Evolutionary conservation across 768 basidiomycete species (phyloP), one percentile per base, ranked within the genome.

Genomic region (Leucosporidium yakuticum): DNA sequence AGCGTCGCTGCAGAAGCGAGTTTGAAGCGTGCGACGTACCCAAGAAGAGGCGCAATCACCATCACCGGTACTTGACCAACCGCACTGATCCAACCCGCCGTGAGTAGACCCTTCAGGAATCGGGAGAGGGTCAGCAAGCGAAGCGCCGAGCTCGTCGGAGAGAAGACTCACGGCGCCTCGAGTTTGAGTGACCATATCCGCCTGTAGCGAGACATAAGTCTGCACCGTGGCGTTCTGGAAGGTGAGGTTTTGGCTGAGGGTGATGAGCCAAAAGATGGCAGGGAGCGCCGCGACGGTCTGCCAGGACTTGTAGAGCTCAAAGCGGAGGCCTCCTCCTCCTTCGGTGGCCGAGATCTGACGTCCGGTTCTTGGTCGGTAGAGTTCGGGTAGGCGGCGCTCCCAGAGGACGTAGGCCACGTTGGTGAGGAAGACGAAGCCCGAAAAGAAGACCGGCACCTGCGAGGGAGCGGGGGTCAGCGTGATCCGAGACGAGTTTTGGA

Each of bases 191-290:
- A 64, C 9, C 54, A 57, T 64, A 31, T 64, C 63, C 31, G 63
- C 63, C 17, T 48, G 53, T 0, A 63, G 53, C 36, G n/a, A 17
- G 50, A 51, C 31, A 32, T 51, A 32, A 4, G 39, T 48, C 53
- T 63, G 62, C 34, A 63, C 15, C 64, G 11, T 15, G 57, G 55
- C 47, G 23, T 11, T 5, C 39, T 68, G 67, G 58, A 68, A 44
- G n/a, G n/a, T n/a, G n/a, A 68, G 63, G n/a, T n/a, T n/a, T 39
- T 65, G 64, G 1, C 64, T 44, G 21, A 69, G 50, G 55, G 61
- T 59, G 31, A 69, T 0, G 55, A 69, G 31, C 64, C 64, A 69
- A 60, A 69, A 69, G n/a, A 56, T 48, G 8, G 68, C 68, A 8
- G 68, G 68, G n/a, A 69, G 60, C 5, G 27, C 39, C 20, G 59